phyloP scores from a whole-genome alignment of 352 stramenopile genomes.

The Pythium insidiosum region DNA sequence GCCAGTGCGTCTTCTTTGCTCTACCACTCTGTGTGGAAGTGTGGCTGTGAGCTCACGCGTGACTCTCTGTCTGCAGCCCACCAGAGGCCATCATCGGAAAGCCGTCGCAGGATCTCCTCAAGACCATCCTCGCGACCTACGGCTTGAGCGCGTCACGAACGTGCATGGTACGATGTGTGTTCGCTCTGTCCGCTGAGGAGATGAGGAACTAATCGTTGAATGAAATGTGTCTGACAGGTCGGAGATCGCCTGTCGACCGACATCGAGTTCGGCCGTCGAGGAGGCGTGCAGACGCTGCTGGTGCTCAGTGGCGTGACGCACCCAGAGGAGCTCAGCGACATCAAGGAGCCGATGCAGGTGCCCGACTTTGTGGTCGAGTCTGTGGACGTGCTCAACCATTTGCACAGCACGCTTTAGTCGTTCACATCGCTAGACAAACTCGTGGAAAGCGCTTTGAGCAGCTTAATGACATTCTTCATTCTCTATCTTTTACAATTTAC shows the following conservation, averaged over 20 bases:
- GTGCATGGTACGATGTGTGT: slow-evolving; percentile 53
- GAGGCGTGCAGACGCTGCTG: slow-evolving; percentile 62
- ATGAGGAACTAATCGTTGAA: too few species aligned
- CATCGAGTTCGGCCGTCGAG: slow-evolving; percentile 75
- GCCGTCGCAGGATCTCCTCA: slow-evolving; percentile 73
- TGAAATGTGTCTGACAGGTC: slow-evolving; percentile 32
- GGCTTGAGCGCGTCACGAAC: slow-evolving; percentile 58
- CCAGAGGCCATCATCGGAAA: slow-evolving; percentile 76
- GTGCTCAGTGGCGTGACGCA: slow-evolving; percentile 69
- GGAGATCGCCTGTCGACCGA: slow-evolving; percentile 75
- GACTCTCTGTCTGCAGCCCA: slow-evolving; percentile 16
- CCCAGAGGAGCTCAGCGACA: slow-evolving; percentile 41
- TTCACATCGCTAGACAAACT: too few species aligned
- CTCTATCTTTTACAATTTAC: neutral
- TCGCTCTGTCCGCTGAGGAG: too few species aligned
- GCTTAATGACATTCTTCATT: neutral
- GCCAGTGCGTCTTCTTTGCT: slow-evolving; percentile 31
- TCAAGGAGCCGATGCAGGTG: slow-evolving; percentile 39
- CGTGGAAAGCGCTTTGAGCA: too few species aligned
- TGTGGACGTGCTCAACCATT: slow-evolving; percentile 63
- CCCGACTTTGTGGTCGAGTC: slow-evolving; percentile 66
- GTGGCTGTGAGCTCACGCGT: too few species aligned
- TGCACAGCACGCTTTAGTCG: too few species aligned
- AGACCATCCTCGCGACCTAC: slow-evolving; percentile 73
- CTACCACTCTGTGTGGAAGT: too few species aligned